A percentile compares a stretch with the other conserved stretches of the same genome.
Evolutionary conservation across 2,329 filamentous ascomycete genomes (phyloP).

Genomic region (Colletotrichum lupini): DNA sequence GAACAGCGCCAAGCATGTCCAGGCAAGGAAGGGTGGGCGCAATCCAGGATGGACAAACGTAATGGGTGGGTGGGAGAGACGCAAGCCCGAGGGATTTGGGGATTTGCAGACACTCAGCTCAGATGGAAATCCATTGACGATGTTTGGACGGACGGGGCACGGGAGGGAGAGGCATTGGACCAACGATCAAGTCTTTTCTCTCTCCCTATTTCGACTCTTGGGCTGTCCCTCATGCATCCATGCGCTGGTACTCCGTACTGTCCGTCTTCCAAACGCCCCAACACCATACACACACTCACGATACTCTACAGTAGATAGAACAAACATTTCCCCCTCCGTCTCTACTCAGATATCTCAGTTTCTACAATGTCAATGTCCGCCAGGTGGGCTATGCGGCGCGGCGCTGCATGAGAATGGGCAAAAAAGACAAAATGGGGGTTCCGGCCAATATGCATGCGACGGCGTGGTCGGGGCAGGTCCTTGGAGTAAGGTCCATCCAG

Average conservation of each 20-base stretch:
- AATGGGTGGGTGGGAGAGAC: neutral
- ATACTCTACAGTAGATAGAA: too few relatives aligned
- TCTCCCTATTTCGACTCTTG: neutral
- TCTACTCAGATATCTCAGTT: neutral
- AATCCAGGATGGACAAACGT: neutral
- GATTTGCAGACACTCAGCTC: neutral
- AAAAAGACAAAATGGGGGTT: neutral
- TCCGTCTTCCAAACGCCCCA: neutral
- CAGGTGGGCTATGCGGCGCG: conserved; percentile 1
- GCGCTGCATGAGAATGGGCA: neutral
- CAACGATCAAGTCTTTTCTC: neutral
- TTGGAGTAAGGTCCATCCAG: neutral
- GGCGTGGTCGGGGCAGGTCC: neutral
- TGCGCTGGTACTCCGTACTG: neutral
- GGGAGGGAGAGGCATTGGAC: conserved; percentile 1
- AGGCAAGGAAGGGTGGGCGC: conserved; percentile 20
- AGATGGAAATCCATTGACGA: neutral
- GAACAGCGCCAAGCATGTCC: conserved; percentile 5
- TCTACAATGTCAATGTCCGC: neutral
- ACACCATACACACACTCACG: too few relatives aligned
- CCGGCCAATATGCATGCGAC: conserved; percentile 7
- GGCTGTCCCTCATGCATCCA: neutral
- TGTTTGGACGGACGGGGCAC: neutral
- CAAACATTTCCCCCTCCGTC: too few relatives aligned
- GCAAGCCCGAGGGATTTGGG: conserved; percentile 10